Base-by-base conservation (phyloP, 345 rosid genomes). In the Eucalyptus pauciflora region DNA sequence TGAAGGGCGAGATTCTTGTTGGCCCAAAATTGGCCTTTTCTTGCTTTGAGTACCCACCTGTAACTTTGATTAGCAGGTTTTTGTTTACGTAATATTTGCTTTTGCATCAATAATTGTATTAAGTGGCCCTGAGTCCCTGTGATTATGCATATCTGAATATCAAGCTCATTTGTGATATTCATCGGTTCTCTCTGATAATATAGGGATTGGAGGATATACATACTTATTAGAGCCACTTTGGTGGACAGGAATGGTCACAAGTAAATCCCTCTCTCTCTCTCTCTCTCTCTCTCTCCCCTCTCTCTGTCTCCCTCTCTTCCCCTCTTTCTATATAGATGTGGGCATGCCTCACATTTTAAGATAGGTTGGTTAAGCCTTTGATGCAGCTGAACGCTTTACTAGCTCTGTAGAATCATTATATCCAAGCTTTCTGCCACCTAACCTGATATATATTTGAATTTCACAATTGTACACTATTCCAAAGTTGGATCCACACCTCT, bases 231-330 rank as follows among this genome's bases (percentile, higher is more conserved):
- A 96, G 94, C 99, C 99, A 11, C 96, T 97, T 54, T 97, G 99
- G 99, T 97, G 99, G 99, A 96, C 91, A 2, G 99, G 99, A 91
- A 94, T 97, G 96, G 90, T 96, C 43, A 95, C 97, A 83, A 97
- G 99, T 96, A 91, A 93, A 96, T 94, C 10, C 22, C 43, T 86
- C 58, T 87, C 24, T 83, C n/a, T 29, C 54, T 86, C 58, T 50
- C 96, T 94, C 10, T 33, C 41, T 76, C 52, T 87, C 25, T 81
- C 41, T n/a, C 51, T 83, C 11, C 6, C 87, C 33, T 31, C 58
- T 15, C 5, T 13, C 56, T 86, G 18, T 76, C 60, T 87, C 29
- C 85, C 41, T 46, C 51, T 86, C 67, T 64, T 45, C 6, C 8
- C 87, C 41, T 86, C 64, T 50, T 20, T 50, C 62, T 86, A 71